Conservation (phyloP, 768 basidiomycete species). For the Amanita exitialis region DNA sequence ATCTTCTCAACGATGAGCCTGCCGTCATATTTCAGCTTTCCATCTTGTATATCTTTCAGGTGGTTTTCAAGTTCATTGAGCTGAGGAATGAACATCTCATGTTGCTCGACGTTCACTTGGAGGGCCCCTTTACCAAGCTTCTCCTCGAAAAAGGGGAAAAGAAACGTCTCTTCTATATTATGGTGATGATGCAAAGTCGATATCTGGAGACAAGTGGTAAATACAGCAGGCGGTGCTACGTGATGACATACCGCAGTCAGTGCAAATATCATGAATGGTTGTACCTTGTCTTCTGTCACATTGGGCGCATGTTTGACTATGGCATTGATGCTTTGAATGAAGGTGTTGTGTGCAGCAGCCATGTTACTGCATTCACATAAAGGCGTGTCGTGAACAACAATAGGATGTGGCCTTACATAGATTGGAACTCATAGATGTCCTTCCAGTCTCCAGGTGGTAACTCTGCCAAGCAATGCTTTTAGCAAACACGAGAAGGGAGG, state of each 20-base stretch:
- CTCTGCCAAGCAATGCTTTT: constrained; percentile 2
- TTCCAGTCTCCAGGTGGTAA: constrained; percentile 18
- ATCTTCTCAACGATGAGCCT: constrained; percentile 14
- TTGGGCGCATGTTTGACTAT: constrained; percentile 16
- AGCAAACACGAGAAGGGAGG: background rate
- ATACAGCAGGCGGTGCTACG: background rate
- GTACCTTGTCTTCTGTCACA: constrained; percentile 14
- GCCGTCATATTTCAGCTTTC: constrained; percentile 44
- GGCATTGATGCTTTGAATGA: constrained; percentile 20
- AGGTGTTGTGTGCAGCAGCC: constrained; percentile 20
- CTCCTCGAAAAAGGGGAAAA: constrained; percentile 17
- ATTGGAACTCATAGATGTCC: constrained; percentile 18
- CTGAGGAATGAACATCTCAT: constrained; percentile 16
- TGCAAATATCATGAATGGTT: constrained; percentile 18
- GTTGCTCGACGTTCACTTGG: constrained; percentile 17
- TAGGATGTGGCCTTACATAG: constrained; percentile 13
- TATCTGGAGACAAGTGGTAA: constrained; percentile 7
- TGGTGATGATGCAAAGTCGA: constrained; percentile 21
- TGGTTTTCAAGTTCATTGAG: constrained; percentile 15
- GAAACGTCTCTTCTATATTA: constrained; percentile 17
- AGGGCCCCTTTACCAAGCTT: constrained; percentile 17
- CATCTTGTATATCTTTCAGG: constrained; percentile 47
- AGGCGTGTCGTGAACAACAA: background rate
- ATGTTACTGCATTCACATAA: constrained; percentile 16
- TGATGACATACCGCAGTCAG: constrained; percentile 13